Evolutionary conservation across 139 green algal genomes (phyloP).

Genomic region (Haematococcus sp.): DNA sequence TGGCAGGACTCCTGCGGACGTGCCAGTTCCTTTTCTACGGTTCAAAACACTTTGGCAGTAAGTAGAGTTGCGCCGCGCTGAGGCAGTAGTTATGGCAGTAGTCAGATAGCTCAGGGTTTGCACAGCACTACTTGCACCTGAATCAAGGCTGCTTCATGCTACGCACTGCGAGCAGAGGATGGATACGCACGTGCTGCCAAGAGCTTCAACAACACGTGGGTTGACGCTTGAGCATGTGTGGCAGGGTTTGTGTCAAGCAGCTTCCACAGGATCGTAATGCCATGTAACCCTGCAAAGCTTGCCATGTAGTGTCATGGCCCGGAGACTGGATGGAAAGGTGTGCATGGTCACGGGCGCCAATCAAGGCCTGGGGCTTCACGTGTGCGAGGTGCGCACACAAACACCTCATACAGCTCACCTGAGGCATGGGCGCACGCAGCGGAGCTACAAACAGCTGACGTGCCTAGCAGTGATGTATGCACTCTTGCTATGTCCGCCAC

Average conservation of each 20-base stretch:
- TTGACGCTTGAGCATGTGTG: no score
- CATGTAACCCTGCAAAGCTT: neutral
- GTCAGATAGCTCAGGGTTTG: neutral
- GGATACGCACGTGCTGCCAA: no score
- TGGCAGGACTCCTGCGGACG: neutral
- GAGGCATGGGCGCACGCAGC: no score
- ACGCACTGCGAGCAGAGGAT: neutral
- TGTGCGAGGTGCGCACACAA: slow-evolving; percentile 20
- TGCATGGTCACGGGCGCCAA: slow-evolving; percentile 67
- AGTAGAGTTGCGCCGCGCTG: neutral
- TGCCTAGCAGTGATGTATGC: no score
- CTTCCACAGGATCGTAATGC: neutral
- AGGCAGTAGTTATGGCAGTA: neutral
- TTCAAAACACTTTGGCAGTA: neutral
- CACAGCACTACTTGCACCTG: no score
- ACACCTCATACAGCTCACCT: neutral
- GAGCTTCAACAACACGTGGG: no score
- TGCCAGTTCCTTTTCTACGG: neutral
- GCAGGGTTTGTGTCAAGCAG: neutral
- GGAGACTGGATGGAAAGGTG: slow-evolving; percentile 43
- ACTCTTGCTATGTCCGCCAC: neutral
- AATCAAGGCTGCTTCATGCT: neutral
- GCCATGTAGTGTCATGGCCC: slow-evolving; percentile 30
- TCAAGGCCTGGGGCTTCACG: slow-evolving; percentile 57
- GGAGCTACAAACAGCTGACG: no score